These are phyloP conservation scores for Termitomyces sp. DNA, from an alignment of 768 basidiomycete genomes.

Conservation along the genomic window DNA sequence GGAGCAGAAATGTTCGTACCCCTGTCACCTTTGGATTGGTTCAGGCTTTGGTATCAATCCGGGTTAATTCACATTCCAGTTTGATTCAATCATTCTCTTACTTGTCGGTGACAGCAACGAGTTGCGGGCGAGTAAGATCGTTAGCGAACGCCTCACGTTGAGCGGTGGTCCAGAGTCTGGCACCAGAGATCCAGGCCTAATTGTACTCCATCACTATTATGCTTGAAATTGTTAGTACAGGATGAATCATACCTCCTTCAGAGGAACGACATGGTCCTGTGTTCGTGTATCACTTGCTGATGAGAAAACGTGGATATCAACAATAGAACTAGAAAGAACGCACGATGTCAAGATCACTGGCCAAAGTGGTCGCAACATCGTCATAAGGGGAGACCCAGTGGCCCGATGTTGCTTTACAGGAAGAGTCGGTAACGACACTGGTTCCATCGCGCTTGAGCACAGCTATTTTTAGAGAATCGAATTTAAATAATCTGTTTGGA, in stretches of 20 bases:
- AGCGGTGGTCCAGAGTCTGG: constrained; percentile 45
- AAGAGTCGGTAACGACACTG: constrained; percentile 35
- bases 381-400: constrained; percentile 54
- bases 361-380: constrained; percentile 35
- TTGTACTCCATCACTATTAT: not conserved
- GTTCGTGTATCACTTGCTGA: not conserved
- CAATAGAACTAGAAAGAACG: constrained; percentile 9
- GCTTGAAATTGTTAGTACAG: not conserved
- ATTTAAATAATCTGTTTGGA: not conserved
- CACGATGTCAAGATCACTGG: constrained; percentile 51
- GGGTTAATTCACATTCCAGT: not conserved
- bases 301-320: not conserved
- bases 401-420: constrained; percentile 44
- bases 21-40: constrained; percentile 48
- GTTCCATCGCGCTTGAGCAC: constrained; percentile 44
- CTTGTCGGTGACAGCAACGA: constrained; percentile 45
- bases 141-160: constrained; percentile 52
- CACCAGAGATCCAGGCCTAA: constrained; percentile 56
- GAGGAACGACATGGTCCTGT: constrained; percentile 51
- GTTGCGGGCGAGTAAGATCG: constrained; percentile 51
- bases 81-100: constrained; percentile 14
- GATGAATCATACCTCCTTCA: constrained; percentile 38
- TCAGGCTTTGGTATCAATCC: constrained; percentile 26
- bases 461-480: constrained; percentile 22
- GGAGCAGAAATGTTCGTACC: constrained; percentile 19